Percentiles rank a stretch among this genome's conserved stretches.
phyloP scores from a whole-genome alignment of 768 basidiomycete species.

The Tricholoma bakamatsutake region DNA sequence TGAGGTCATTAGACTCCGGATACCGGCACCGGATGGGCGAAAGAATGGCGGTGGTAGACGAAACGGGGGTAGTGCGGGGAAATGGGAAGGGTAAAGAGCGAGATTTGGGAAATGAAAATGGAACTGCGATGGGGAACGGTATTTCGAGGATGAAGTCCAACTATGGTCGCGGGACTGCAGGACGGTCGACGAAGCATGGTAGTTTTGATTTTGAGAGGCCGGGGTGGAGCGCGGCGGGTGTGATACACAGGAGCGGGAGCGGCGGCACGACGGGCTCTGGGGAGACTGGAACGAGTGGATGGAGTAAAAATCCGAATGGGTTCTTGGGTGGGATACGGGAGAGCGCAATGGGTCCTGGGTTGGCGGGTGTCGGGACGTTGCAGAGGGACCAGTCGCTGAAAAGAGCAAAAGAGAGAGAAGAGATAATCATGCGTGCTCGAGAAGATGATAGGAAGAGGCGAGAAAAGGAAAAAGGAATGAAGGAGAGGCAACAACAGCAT shows the following conservation, averaged over 20 bases:
- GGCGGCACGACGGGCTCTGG: conserved; percentile 28
- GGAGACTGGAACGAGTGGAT: conserved; percentile 25
- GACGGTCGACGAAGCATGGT: conserved; percentile 53
- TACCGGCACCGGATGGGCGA: conserved; percentile 24
- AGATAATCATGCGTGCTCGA: conserved; percentile 14
- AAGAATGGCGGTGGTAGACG: conserved; percentile 32
- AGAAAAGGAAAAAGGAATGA: conserved; percentile 14
- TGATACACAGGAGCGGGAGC: conserved; percentile 43
- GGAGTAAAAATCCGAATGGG: conserved; percentile 14
- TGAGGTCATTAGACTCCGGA: conserved; percentile 32
- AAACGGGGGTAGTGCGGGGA: conserved; percentile 22
- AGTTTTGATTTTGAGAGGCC: conserved; percentile 78
- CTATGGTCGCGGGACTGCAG: conserved; percentile 6
- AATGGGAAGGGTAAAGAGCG: conserved; percentile 21
- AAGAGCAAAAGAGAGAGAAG: conserved; percentile 34
- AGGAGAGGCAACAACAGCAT: conserved; percentile 10
- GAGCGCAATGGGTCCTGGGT: conserved; percentile 33
- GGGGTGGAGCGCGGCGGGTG: conserved; percentile 30
- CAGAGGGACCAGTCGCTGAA: conserved; percentile 36
- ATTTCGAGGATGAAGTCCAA: conserved; percentile 7
- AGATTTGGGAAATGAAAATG: conserved; percentile 22
- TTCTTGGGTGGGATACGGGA: conserved; percentile 21
- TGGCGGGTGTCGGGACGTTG: conserved; percentile 40
- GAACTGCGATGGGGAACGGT: conserved; percentile 19
- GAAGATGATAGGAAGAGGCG: conserved; percentile 17